Evolutionary conservation across 176 grass and related monocot species (phyloP).

Genomic region (Triticum turgidum): DNA sequence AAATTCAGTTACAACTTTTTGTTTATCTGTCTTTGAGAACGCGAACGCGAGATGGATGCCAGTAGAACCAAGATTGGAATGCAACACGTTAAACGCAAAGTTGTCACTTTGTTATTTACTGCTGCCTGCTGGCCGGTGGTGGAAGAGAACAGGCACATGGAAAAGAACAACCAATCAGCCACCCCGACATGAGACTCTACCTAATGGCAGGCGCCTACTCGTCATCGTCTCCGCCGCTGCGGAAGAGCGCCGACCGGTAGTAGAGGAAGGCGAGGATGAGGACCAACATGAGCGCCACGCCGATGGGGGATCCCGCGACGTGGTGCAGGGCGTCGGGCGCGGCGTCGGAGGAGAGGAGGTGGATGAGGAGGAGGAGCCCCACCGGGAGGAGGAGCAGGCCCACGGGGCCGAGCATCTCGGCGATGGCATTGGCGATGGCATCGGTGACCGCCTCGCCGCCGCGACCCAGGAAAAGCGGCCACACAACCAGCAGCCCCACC

Average conservation of each 20-base stretch:
- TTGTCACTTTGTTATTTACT: not conserved
- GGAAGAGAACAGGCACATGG: slow-evolving; percentile 22
- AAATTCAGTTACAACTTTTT: not conserved
- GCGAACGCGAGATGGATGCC: too few relatives aligned
- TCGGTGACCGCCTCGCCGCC: slow-evolving; percentile 47
- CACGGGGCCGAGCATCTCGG: slow-evolving; percentile 56
- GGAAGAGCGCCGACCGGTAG: slow-evolving; percentile 52
- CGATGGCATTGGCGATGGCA: slow-evolving; percentile 40
- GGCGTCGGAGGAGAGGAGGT: slow-evolving; percentile 65
- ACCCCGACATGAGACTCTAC: not conserved
- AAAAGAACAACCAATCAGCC: not conserved
- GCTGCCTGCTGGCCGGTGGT: not conserved
- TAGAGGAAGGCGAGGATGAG: slow-evolving; percentile 77
- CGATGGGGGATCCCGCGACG: slow-evolving; percentile 59
- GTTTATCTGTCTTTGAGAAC: not conserved
- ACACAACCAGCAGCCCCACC: slow-evolving; percentile 51
- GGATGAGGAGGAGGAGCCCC: slow-evolving; percentile 53
- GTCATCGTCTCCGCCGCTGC: slow-evolving; percentile 41
- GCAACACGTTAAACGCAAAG: too few relatives aligned
- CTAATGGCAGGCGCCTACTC: not conserved
- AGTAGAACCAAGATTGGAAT: too few relatives aligned
- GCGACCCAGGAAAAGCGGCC: slow-evolving; percentile 60
- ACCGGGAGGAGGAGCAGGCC: slow-evolving; percentile 69
- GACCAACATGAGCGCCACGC: slow-evolving; percentile 58
- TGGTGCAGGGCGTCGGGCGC: slow-evolving; percentile 73